Percentiles rank a stretch among this genome's conserved stretches.
These are phyloP conservation scores for Sungouiella thailandica DNA, from an alignment of 805 yeast genomes.

Conservation along the genomic window DNA sequence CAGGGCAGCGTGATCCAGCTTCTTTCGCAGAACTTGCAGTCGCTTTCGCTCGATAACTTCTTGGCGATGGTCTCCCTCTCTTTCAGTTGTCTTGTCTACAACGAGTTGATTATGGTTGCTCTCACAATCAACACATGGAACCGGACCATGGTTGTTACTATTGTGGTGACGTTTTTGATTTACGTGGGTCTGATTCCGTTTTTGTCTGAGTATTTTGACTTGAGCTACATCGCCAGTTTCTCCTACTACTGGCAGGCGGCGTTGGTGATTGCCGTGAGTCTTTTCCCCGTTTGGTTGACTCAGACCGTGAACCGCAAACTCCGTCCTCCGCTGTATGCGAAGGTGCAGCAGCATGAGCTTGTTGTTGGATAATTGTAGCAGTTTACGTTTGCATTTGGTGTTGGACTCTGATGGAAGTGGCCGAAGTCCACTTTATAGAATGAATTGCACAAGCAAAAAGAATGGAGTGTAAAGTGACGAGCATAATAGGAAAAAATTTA, in stretches of 20 bases:
- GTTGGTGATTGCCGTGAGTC: conserved; percentile 60
- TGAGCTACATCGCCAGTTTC: conserved; percentile 53
- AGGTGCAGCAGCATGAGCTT: conserved; percentile 87
- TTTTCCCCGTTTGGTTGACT: conserved; percentile 86
- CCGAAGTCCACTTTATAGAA: no score
- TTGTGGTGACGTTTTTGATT: conserved; percentile 60
- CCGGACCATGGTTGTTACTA: conserved; percentile 65
- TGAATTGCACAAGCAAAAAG: no score
- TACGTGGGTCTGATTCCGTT: conserved; percentile 79
- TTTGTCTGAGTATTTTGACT: conserved; percentile 79
- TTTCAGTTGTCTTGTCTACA: conserved; percentile 72
- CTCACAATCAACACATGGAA: conserved; percentile 92
- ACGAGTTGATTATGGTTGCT: conserved; percentile 92
- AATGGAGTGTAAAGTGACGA: no score
- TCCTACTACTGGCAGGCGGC: conserved; percentile 65
- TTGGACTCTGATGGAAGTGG: no score
- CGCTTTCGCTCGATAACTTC: conserved; percentile 52
- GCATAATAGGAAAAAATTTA: no score
- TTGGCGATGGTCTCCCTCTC: conserved; percentile 79
- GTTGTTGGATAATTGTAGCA: no score
- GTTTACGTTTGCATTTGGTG: neutral
- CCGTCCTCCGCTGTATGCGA: conserved; percentile 94
- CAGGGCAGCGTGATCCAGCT: conserved; percentile 88
- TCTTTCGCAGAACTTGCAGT: conserved; percentile 70
- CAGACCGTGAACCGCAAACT: conserved; percentile 69